These are phyloP conservation scores for Diplocarpon rosae DNA, from an alignment of 2,329 filamentous ascomycete species.

Conservation along the genomic window DNA sequence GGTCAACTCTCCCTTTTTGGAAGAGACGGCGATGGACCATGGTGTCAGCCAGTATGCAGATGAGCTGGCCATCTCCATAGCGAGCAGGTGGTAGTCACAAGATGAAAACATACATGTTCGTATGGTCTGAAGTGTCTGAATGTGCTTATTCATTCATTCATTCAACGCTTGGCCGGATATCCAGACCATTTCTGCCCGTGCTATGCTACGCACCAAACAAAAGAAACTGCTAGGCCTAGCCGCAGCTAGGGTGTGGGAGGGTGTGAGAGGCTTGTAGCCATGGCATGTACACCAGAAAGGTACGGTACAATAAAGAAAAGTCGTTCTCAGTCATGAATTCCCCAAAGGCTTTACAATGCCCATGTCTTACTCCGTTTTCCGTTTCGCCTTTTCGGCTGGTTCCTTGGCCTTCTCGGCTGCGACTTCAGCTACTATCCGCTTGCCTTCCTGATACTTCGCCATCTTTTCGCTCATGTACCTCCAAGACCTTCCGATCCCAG, in stretches of 20 bases:
- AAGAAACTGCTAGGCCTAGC: slow-evolving; percentile 8
- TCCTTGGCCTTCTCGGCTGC: slow-evolving; percentile 8
- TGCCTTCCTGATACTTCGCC: slow-evolving; percentile 41
- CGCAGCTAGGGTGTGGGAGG: background rate
- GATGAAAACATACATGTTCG: no score
- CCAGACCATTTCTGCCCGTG: background rate
- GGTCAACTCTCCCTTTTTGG: no score
- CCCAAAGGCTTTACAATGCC: slow-evolving; percentile 1
- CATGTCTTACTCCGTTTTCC: background rate
- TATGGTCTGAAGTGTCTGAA: no score
- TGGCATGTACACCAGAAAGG: background rate
- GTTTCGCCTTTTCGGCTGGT: slow-evolving; percentile 6
- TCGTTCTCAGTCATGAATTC: slow-evolving; percentile 3
- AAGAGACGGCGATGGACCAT: no score
- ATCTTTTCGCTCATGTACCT: slow-evolving; percentile 78
- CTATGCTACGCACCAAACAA: slow-evolving; percentile 7
- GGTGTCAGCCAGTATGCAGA: no score
- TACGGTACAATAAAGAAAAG: slow-evolving; percentile 9
- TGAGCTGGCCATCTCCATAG: no score
- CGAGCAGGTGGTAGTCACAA: no score
- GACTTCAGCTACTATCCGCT: slow-evolving; percentile 16
- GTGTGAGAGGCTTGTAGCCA: background rate
- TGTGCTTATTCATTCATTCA: no score
- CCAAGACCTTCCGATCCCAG: slow-evolving; percentile 57
- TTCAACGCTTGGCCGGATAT: background rate